Evolutionary conservation across 805 yeast genomes (phyloP), one percentile per base, ranked within the genome.

Genomic region (Candida montana): DNA sequence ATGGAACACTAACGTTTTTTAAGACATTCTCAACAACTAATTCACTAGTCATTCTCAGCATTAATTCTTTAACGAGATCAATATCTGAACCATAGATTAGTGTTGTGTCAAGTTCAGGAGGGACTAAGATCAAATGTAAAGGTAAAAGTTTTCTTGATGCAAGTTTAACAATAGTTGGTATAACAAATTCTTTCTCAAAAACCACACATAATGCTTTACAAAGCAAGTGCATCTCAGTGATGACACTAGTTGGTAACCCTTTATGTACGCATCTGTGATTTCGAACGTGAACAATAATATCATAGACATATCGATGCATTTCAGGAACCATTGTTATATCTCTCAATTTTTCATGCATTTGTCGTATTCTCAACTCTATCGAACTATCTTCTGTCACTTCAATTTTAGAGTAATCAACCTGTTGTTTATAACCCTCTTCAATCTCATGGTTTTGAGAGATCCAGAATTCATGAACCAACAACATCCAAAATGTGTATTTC

Each of bases 1-100:
- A 58, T 7, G 85, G 85, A 1, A 78, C 74, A 16, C 68, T 69
- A 0, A 80, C 79, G 30, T 65, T 64, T 17, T 58, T 61, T 33
- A 80, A 49, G 3, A 77, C 75, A 42, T 74, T 74, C 38, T 75
- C 81, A 0, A 79, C 63, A 0, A 80, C 67, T 33, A 72, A 50
- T 13, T 69, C 72, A 0, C 68, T 68, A 7, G 37, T 68, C 68
- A 80, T 69, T 34, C 64, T 62, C 28, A 53, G 54, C 47, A 74
- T 51, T 54, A 77, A 57, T 37, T 65, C 67, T 16, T 58, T 54
- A 5, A 71, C 65, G 15, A 75, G 44, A 10, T 53, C 62, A 12
- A 61, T 45, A 46, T 78, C 81, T 33, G 82, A 71, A 1, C 86
- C 85, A 59, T 77, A 80, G 33, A 67, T 59, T 26, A 77, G 52